Evolutionary conservation across 805 yeast species (phyloP).

Genomic region (Cyberlindnera xylosilytica): DNA sequence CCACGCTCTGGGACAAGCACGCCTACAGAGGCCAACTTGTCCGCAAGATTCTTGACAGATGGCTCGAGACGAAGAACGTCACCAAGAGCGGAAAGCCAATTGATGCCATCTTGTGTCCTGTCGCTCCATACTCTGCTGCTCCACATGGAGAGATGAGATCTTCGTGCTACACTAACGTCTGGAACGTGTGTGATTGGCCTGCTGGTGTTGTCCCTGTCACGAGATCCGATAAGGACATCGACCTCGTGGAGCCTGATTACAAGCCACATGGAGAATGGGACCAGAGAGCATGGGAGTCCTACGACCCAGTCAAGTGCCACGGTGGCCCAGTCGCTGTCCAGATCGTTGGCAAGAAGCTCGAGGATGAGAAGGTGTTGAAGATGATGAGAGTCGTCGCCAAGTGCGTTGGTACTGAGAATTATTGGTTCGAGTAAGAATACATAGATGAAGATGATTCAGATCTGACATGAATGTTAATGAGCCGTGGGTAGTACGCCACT

Average conservation of each 20-base stretch:
- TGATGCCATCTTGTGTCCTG: constrained; percentile 47
- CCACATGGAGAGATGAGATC: constrained; percentile 21
- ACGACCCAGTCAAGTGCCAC: constrained; percentile 49
- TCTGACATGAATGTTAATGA: too few species aligned
- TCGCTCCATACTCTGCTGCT: constrained; percentile 35
- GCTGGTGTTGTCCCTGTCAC: constrained; percentile 59
- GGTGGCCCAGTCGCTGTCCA: constrained; percentile 66
- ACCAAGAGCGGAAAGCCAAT: constrained; percentile 36
- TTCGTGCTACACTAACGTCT: constrained; percentile 47
- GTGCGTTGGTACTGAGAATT: constrained; percentile 24
- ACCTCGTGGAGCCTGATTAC: constrained; percentile 34
- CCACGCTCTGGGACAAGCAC: constrained; percentile 45
- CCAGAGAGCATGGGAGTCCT: constrained; percentile 39
- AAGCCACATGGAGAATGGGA: constrained; percentile 38
- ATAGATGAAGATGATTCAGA: background rate
- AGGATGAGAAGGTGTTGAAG: constrained; percentile 59
- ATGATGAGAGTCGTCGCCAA: constrained; percentile 40
- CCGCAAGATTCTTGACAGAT: constrained; percentile 38
- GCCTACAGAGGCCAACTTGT: constrained; percentile 28
- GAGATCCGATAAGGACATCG: constrained; percentile 44
- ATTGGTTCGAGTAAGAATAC: constrained; percentile 16
- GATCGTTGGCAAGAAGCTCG: constrained; percentile 53
- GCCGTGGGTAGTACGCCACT: too few species aligned
- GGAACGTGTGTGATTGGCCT: constrained; percentile 54
- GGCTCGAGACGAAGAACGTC: constrained; percentile 33